Evolutionary conservation across 2,329 filamentous ascomycete species (phyloP).

Genomic region (Chrysoporthe austroafricana): DNA sequence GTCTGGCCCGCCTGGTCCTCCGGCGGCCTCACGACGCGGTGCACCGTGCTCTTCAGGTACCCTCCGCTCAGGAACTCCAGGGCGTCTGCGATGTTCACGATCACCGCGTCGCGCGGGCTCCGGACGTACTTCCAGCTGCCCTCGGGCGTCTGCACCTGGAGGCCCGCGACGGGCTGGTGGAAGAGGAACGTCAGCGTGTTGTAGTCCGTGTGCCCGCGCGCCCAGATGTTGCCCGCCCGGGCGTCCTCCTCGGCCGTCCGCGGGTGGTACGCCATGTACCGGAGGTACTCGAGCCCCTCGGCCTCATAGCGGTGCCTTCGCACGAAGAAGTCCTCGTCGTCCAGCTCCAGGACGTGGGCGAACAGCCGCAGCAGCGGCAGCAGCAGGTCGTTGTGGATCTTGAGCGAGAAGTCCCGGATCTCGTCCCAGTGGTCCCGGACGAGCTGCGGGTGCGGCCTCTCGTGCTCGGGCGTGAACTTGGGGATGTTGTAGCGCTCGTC

Average conservation of each 20-base stretch:
- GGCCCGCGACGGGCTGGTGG: constrained; percentile 57
- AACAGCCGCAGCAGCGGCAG: constrained; percentile 28
- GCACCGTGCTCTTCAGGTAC: constrained; percentile 36
- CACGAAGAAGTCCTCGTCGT: constrained; percentile 34
- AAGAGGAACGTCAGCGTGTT: constrained; percentile 54
- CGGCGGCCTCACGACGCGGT: constrained; percentile 35
- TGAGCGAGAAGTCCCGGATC: constrained; percentile 33
- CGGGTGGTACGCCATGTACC: constrained; percentile 37
- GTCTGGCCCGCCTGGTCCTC: constrained; percentile 33
- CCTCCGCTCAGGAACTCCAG: constrained; percentile 45
- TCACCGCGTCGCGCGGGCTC: constrained; percentile 42
- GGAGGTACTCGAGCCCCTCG: constrained; percentile 36
- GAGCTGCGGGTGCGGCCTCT: constrained; percentile 31
- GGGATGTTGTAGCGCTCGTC: constrained; percentile 35
- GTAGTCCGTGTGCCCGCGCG: constrained; percentile 36
- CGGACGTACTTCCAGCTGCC: constrained; percentile 38
- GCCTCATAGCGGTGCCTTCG: constrained; percentile 35
- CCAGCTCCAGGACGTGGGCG: constrained; percentile 35
- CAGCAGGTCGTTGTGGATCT: constrained; percentile 30
- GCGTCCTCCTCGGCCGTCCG: constrained; percentile 32
- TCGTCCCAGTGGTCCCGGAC: constrained; percentile 35
- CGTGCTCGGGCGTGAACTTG: constrained; percentile 34
- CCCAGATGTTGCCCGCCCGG: constrained; percentile 31
- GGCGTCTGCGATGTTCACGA: constrained; percentile 51
- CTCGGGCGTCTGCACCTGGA: constrained; percentile 51